A percentile compares a stretch with the other conserved stretches of the same genome.
Conservation (phyloP, 768 basidiomycete genomes). For the Suillus placidus region DNA sequence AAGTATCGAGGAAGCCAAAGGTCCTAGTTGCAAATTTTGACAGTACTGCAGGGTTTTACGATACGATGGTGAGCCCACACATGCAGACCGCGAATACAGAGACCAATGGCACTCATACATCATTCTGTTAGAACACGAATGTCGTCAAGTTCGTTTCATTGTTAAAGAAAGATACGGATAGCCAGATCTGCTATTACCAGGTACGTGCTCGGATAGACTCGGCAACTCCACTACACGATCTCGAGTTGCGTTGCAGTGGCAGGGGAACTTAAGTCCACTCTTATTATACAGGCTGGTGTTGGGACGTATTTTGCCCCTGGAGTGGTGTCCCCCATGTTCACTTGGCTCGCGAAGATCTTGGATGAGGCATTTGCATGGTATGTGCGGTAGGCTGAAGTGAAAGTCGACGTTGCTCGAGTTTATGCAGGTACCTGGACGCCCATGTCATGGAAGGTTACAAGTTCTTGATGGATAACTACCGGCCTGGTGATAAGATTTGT, state of each 20-base stretch:
- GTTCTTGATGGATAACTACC: conserved; percentile 80
- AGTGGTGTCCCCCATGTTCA: conserved; percentile 62
- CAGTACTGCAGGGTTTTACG: conserved; percentile 61
- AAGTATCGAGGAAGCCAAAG: conserved; percentile 31
- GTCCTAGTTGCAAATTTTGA: conserved; percentile 71
- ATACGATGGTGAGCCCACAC: conserved; percentile 38
- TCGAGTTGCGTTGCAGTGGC: background rate
- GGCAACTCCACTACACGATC: background rate
- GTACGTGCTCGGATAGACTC: conserved; percentile 33
- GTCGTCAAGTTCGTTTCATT: conserved; percentile 71
- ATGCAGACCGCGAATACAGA: background rate
- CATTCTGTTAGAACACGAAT: conserved; percentile 57
- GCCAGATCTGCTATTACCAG: conserved; percentile 74
- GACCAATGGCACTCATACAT: conserved; percentile 1
- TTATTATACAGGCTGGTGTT: conserved; percentile 43
- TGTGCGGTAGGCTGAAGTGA: conserved; percentile 14
- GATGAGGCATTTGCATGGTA: conserved; percentile 79
- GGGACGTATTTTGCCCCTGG: conserved; percentile 62
- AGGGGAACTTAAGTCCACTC: background rate
- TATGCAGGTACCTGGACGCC: conserved; percentile 61
- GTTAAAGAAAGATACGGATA: conserved; percentile 59
- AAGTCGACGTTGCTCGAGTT: background rate
- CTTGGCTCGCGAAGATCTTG: conserved; percentile 59
- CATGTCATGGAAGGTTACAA: conserved; percentile 78
- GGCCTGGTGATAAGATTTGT: conserved; percentile 72